phyloP scores from a whole-genome alignment of 2,329 filamentous ascomycete species.

The Zalaria sp. region DNA sequence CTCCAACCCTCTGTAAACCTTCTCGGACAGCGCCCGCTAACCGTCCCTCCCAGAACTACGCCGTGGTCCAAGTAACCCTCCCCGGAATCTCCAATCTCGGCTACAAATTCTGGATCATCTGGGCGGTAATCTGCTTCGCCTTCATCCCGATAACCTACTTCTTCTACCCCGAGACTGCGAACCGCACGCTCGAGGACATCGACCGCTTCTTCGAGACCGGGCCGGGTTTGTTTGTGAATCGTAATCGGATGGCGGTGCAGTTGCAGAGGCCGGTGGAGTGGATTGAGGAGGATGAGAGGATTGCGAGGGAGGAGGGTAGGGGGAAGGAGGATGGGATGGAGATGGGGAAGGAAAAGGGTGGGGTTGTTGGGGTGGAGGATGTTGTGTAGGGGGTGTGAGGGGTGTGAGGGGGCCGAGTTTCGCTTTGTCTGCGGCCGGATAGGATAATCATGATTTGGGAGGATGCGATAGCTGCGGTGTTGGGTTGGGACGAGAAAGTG shows the following conservation, averaged over 20 bases:
- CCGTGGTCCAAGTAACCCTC: constrained; percentile 15
- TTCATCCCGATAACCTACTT: constrained; percentile 35
- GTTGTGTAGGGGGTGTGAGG: neutral
- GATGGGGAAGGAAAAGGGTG: constrained; percentile 49
- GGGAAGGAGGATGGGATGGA: constrained; percentile 46
- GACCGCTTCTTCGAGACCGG: constrained; percentile 21
- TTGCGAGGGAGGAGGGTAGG: constrained; percentile 3
- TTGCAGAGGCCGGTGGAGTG: constrained; percentile 9
- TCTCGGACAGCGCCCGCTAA: too few relatives aligned
- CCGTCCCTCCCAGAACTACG: constrained; percentile 9
- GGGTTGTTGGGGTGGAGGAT: neutral
- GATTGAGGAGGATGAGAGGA: constrained; percentile 10
- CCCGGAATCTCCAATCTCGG: constrained; percentile 26
- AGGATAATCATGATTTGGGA: too few relatives aligned
- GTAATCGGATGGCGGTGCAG: constrained; percentile 10
- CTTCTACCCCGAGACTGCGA: constrained; percentile 19
- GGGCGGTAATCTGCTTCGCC: constrained; percentile 37
- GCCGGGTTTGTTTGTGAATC: constrained; percentile 7
- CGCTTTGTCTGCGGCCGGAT: too few relatives aligned
- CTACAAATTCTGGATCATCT: constrained; percentile 42
- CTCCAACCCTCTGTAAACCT: neutral
- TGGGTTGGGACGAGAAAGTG: too few relatives aligned
- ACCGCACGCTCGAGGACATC: constrained; percentile 18
- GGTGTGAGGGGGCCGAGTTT: too few relatives aligned
- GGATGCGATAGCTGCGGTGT: too few relatives aligned